Conservation (phyloP, 192 early-diverging fungal genomes). For the Backusella liffmaniae region DNA sequence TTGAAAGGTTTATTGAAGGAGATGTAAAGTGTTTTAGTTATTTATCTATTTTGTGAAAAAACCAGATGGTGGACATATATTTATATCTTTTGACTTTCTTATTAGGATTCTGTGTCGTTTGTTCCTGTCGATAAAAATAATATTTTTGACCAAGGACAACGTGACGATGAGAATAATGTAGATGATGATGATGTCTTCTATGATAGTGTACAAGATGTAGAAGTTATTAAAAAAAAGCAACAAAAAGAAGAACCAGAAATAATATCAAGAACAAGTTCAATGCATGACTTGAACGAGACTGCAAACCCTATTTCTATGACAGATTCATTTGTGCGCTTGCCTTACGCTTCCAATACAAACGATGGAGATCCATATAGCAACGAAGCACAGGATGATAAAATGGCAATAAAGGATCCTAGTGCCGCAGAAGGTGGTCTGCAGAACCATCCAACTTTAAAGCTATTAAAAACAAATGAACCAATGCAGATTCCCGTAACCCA, state of each 20-base stretch:
- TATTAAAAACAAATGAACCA: conserved; percentile 56
- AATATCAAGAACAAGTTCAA: conserved; percentile 18
- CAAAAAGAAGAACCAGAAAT: conserved; percentile 2
- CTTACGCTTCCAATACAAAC: conserved; percentile 47
- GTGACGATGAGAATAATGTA: not conserved
- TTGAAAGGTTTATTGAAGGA: conserved; percentile 14
- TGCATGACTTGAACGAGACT: conserved; percentile 29
- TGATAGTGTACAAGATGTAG: conserved; percentile 28
- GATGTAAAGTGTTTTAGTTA: conserved; percentile 5
- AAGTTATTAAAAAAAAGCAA: conserved; percentile 2
- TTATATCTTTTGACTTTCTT: not conserved
- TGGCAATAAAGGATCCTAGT: conserved; percentile 31
- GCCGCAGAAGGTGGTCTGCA: conserved; percentile 51
- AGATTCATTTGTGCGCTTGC: conserved; percentile 54
- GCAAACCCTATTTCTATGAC: conserved; percentile 35
- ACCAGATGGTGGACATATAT: not conserved
- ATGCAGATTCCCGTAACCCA: conserved; percentile 72
- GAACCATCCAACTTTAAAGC: not conserved
- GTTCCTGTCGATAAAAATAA: not conserved
- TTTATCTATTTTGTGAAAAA: not conserved
- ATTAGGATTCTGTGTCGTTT: not conserved
- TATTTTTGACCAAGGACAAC: not conserved
- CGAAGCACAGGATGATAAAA: conserved; percentile 1
- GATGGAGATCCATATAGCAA: conserved; percentile 21
- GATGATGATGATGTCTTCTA: conserved; percentile 19